These are phyloP conservation scores for Tetracladium marchalianum DNA, from an alignment of 495 filamentous ascomycete species.

Conservation along the genomic window DNA sequence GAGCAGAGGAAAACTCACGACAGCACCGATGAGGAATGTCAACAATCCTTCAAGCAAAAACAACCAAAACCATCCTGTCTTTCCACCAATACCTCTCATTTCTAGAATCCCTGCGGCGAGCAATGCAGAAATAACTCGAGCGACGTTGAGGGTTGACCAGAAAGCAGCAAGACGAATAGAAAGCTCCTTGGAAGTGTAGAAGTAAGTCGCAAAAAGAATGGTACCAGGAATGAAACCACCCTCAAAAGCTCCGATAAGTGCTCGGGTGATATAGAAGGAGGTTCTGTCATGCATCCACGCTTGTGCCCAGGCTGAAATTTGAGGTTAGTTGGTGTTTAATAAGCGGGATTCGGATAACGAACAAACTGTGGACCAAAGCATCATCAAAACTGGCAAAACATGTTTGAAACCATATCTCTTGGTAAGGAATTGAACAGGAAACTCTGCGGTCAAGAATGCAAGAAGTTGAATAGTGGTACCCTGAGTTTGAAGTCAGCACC, in stretches of 20 bases:
- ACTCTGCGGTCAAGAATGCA: constrained; percentile 26
- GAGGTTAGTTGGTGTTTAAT: constrained; percentile 16
- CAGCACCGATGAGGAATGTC: constrained; percentile 23
- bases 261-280: constrained; percentile 31
- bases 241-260: constrained; percentile 20
- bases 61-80: constrained; percentile 54
- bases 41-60: constrained; percentile 36
- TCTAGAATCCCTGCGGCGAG: constrained; percentile 42
- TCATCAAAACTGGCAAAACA: constrained; percentile 27
- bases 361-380: constrained; percentile 37
- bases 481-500: constrained; percentile 7
- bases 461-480: constrained; percentile 26
- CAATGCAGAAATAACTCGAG: constrained; percentile 40
- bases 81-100: constrained; percentile 36
- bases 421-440: constrained; percentile 27
- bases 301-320: constrained; percentile 24
- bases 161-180: constrained; percentile 42
- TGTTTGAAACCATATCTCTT: constrained; percentile 22
- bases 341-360: not conserved
- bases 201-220: constrained; percentile 41
- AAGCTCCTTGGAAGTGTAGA: constrained; percentile 41
- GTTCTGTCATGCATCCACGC: constrained; percentile 28
- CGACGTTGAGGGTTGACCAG: constrained; percentile 43
- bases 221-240: constrained; percentile 45
- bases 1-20: constrained; percentile 10